These are phyloP conservation scores for Rhizopus sp. DNA, from an alignment of 371 early-diverging fungal genomes.

Conservation along the genomic window DNA sequence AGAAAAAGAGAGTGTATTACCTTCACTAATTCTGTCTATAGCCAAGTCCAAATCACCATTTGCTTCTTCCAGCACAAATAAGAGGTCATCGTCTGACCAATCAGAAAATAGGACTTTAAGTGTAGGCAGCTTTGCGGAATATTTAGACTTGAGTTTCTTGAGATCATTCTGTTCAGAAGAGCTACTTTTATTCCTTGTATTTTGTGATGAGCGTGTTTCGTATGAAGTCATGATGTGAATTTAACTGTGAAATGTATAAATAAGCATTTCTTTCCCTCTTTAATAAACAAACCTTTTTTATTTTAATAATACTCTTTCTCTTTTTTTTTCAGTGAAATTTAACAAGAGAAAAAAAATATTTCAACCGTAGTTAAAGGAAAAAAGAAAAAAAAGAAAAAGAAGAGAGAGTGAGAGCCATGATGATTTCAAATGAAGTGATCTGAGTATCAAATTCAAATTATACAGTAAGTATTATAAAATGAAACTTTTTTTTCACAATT, in stretches of 20 bases:
- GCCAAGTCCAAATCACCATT: slow-evolving; percentile 84
- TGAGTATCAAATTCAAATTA: slow-evolving; percentile 5
- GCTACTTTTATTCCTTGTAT: slow-evolving; percentile 29
- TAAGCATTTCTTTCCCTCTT: slow-evolving; percentile 2
- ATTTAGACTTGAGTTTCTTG: slow-evolving; percentile 60
- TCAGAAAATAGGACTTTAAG: slow-evolving; percentile 83
- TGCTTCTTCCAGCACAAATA: slow-evolving; percentile 81
- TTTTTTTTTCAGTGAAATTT: slow-evolving; percentile 3
- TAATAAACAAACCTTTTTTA: slow-evolving; percentile 12
- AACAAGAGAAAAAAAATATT: slow-evolving; percentile 8
- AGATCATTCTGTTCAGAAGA: slow-evolving; percentile 46
- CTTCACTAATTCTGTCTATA: slow-evolving; percentile 81
- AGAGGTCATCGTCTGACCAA: slow-evolving; percentile 90
- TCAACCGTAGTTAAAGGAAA: slow-evolving; percentile 16
- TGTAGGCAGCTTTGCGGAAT: slow-evolving; percentile 63
- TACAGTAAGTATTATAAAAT: slow-evolving; percentile 11
- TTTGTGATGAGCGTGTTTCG: slow-evolving; percentile 35
- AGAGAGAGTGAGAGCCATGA: background rate
- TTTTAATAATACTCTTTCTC: background rate
- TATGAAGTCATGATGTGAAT: slow-evolving; percentile 31
- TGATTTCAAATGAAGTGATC: background rate
- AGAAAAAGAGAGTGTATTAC: slow-evolving; percentile 44
- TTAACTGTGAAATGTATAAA: slow-evolving; percentile 3
- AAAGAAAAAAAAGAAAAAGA: slow-evolving; percentile 6
- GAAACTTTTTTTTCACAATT: slow-evolving; percentile 2